Percentiles rank a stretch among this genome's conserved stretches.
Conservation (phyloP, 1,139 yeast genomes). For the Candida sp. region DNA sequence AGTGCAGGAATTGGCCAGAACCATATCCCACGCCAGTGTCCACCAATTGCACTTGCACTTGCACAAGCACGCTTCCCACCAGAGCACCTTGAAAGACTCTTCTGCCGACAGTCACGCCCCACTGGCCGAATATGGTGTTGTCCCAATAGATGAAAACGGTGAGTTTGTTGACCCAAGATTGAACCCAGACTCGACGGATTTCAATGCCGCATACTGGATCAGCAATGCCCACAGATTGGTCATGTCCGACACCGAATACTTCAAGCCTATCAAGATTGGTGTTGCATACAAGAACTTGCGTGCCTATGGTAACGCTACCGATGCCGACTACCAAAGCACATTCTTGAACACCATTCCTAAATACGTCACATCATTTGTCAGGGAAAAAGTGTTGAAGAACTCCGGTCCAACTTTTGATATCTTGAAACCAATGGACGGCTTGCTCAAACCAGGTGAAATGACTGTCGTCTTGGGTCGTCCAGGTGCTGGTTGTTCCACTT, state of each 20-base stretch:
- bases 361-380: slow-evolving; percentile 7
- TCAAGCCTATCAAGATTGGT: slow-evolving; percentile 66
- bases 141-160: slow-evolving; percentile 18
- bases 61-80: slow-evolving; percentile 43
- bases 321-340: slow-evolving; percentile 79
- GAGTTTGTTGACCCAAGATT: slow-evolving; percentile 11
- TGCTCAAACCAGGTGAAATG: slow-evolving; percentile 36
- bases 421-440: slow-evolving; percentile 38
- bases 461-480: slow-evolving; percentile 43
- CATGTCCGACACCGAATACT: slow-evolving; percentile 46
- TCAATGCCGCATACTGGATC: slow-evolving; percentile 27
- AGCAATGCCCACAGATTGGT: slow-evolving; percentile 31
- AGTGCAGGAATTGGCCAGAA: slow-evolving; percentile 8
- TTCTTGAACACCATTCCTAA: slow-evolving; percentile 53
- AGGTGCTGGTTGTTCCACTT: slow-evolving; percentile 41
- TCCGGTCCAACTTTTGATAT: slow-evolving; percentile 27
- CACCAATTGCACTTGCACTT: background rate
- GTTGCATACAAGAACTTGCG: slow-evolving; percentile 68
- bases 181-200: slow-evolving; percentile 13
- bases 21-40: slow-evolving; percentile 5
- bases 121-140: slow-evolving; percentile 2
- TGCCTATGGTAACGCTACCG: slow-evolving; percentile 77
- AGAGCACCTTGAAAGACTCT: slow-evolving; percentile 53
- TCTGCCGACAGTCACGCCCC: slow-evolving; percentile 19
- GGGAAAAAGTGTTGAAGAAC: slow-evolving; percentile 5